A percentile compares a stretch with the other conserved stretches of the same genome.
Conservation (phyloP, 148 eudicot genomes). For the Pouteria glomerata region DNA sequence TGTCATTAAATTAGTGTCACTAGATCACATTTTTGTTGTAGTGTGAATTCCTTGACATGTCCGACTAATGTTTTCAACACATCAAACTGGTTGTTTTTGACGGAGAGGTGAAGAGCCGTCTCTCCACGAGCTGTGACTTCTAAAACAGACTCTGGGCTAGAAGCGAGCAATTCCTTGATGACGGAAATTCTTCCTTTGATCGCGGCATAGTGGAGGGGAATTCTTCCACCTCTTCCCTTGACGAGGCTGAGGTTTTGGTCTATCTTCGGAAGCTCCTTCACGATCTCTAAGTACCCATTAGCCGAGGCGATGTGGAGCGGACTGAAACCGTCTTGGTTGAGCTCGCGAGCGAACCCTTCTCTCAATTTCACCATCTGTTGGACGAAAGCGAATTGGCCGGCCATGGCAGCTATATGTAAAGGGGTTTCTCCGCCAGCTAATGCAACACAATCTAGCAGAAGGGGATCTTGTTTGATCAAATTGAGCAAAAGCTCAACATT, state of each 20-base stretch:
- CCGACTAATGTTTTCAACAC: conserved; percentile 35
- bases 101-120: conserved; percentile 55
- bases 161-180: conserved; percentile 29
- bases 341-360: conserved; percentile 31
- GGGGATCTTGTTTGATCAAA: conserved; percentile 23
- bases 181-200: conserved; percentile 35
- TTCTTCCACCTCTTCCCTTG: conserved; percentile 37
- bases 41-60: conserved; percentile 19
- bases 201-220: conserved; percentile 51
- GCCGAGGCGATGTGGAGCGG: conserved; percentile 54
- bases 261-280: conserved; percentile 36
- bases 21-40: too few relatives aligned
- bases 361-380: conserved; percentile 22
- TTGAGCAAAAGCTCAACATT: too few relatives aligned
- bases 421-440: conserved; percentile 27
- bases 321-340: conserved; percentile 43
- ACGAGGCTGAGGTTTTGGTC: conserved; percentile 23
- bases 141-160: conserved; percentile 25
- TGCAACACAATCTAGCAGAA: conserved; percentile 21
- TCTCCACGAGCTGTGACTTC: conserved; percentile 47
- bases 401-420: conserved; percentile 30
- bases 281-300: conserved; percentile 37
- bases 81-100: conserved; percentile 35
- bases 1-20: too few relatives aligned
- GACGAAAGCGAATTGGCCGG: conserved; percentile 35